Conservation (phyloP, 225 moss, liverwort and hornwort species). For the Polytrichum commune region DNA sequence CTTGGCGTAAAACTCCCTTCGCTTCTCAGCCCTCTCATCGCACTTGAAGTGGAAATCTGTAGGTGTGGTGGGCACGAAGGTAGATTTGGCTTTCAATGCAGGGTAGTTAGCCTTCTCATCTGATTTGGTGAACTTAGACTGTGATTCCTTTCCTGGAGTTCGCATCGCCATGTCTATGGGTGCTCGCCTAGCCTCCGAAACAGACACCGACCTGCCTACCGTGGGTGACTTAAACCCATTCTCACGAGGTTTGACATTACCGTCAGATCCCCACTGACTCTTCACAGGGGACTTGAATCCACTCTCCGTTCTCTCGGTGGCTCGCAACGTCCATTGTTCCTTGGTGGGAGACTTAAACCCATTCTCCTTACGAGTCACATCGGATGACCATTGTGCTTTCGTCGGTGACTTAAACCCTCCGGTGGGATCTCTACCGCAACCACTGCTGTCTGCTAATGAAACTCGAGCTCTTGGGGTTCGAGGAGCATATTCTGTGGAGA, state of each 20-base stretch:
- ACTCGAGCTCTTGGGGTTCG: conserved; percentile 1
- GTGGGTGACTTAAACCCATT: conserved; percentile 6
- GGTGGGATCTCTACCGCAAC: not conserved
- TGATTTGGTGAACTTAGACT: conserved; percentile 9
- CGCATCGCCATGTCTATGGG: not conserved
- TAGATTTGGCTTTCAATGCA: conserved; percentile 44
- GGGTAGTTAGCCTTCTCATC: conserved; percentile 19
- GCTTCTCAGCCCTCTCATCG: conserved; percentile 59
- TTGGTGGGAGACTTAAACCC: conserved; percentile 11
- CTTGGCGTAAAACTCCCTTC: conserved; percentile 55
- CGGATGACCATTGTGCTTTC: conserved; percentile 8
- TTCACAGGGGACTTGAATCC: conserved; percentile 2
- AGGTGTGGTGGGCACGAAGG: conserved; percentile 45
- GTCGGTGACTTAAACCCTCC: conserved; percentile 11
- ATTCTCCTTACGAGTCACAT: not conserved
- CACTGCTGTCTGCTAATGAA: not conserved
- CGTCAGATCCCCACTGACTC: not conserved
- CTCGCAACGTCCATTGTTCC: not conserved
- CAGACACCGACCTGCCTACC: conserved; percentile 6
- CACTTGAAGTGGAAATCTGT: conserved; percentile 53
- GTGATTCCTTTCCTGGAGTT: conserved; percentile 3
- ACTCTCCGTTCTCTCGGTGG: not conserved
- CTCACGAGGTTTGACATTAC: not conserved
- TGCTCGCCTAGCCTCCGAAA: not conserved
- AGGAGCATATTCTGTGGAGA: not conserved